Conservation (phyloP, 192 early-diverging fungal species). For the Umbelopsis sp. region DNA sequence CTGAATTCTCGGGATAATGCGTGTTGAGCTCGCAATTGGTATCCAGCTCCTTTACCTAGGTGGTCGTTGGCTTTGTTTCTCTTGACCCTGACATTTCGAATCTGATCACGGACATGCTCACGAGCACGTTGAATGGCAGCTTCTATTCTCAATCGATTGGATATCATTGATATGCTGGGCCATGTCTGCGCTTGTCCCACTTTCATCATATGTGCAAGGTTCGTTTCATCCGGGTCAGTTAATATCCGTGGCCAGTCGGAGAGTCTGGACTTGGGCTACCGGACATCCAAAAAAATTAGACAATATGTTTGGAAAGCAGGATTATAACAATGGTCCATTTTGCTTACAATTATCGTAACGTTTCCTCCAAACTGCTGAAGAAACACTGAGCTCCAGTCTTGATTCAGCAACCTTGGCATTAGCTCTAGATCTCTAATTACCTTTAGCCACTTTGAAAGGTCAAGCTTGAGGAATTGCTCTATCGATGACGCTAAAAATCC, state of each 20-base stretch:
- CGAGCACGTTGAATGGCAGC: constrained; percentile 56
- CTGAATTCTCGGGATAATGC: background rate
- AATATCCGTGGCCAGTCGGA: constrained; percentile 66
- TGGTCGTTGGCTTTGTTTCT: background rate
- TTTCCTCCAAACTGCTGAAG: constrained; percentile 91
- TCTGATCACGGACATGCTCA: constrained; percentile 14
- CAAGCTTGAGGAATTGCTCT: constrained; percentile 82
- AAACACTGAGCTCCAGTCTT: constrained; percentile 83
- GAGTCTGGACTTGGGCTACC: constrained; percentile 57
- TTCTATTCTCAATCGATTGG: constrained; percentile 75
- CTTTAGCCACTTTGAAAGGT: constrained; percentile 84
- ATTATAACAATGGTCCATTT: background rate
- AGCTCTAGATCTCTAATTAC: constrained; percentile 79
- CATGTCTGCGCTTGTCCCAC: constrained; percentile 66
- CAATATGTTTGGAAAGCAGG: background rate
- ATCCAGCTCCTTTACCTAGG: background rate
- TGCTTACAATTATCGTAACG: constrained; percentile 73
- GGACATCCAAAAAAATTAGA: background rate
- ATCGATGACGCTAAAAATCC: constrained; percentile 82
- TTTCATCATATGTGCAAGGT: constrained; percentile 57
- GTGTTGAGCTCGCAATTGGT: background rate
- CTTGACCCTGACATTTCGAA: background rate
- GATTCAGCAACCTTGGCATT: constrained; percentile 72
- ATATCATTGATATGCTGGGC: constrained; percentile 80
- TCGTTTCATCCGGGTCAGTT: constrained; percentile 60